phyloP scores from a whole-genome alignment of 495 filamentous ascomycete genomes.

The Podospora anserina region DNA sequence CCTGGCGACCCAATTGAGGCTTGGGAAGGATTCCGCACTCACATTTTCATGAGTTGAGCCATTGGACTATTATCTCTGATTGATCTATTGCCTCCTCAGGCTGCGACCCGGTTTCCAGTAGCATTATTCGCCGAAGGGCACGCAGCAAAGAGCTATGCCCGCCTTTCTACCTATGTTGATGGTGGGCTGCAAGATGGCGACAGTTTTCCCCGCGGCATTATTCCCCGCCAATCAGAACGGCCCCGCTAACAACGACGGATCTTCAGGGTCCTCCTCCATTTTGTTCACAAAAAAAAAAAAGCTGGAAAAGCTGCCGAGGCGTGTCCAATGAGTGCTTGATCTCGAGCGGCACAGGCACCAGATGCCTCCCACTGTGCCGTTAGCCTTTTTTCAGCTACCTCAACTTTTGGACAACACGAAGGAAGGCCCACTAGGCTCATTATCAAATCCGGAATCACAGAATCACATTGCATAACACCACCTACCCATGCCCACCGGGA shows the following conservation, averaged over 20 bases:
- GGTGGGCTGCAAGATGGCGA: conserved; percentile 10
- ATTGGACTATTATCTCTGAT: not conserved
- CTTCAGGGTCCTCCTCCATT: conserved; percentile 25
- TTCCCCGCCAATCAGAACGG: not conserved
- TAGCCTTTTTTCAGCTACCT: not conserved
- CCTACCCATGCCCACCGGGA: not conserved
- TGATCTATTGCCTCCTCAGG: not conserved
- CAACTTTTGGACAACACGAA: not conserved
- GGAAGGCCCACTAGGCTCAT: not conserved
- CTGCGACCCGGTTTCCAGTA: not conserved
- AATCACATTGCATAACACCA: not conserved
- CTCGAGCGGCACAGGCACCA: not conserved
- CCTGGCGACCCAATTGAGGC: not conserved
- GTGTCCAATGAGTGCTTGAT: not conserved
- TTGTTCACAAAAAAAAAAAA: not conserved
- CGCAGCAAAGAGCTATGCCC: not conserved
- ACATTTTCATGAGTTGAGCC: not conserved
- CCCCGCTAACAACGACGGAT: conserved; percentile 16
- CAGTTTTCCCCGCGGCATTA: conserved; percentile 4
- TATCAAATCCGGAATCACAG: not conserved
- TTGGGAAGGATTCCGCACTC: not conserved
- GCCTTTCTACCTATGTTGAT: not conserved
- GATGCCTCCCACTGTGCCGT: not conserved
- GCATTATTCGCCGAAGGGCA: not conserved
- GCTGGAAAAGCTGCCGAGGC: not conserved